Evolutionary conservation across 2,329 filamentous ascomycete genomes (phyloP), one percentile per base, ranked within the genome.

Genomic region (Penicillium sp.): DNA sequence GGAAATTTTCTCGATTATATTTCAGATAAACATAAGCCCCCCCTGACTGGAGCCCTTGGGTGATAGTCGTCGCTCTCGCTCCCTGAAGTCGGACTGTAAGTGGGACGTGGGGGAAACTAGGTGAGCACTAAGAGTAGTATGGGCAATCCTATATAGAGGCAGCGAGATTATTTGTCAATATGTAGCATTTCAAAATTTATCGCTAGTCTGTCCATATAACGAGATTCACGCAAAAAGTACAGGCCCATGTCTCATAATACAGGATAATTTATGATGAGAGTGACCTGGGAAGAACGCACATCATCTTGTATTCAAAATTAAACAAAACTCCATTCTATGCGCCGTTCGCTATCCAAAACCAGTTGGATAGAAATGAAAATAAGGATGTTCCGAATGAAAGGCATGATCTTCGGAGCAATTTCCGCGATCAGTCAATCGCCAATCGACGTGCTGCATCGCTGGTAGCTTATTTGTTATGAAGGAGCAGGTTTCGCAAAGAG

Each of bases 401-500:
- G 19, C 23, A 51, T 23, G 27, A 37, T 54, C 37, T 43, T 46
- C 23, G 33, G 37, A 25, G 9, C 8, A 33, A 19, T 10, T 5
- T 13, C 26, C 21, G 37, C 25, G 13, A 16, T 35, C 37, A 19
- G 11, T 13, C 37, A 33, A 19, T 33, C 26, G 49, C 27, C 26
- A 29, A 14, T 25, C 26, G 44, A 27, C 11, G 26, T 45, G 39
- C 14, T n/a, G 25, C 21, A 19, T 31, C 21, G 31, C 14, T 27
- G 23, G 14, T 8, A 47, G 31, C 53, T 73, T 69, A 86, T 77
- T 83, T 86, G 72, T 98, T 98, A 75, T 96, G 89, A 83, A 91
- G 89, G 21, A 96, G 69, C 69, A 98, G 87, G 65, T 88, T 98
- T 74, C 89, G 81, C 72, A 96, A 80, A 39, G 88, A 90, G 71